phyloP scores from a whole-genome alignment of 2,329 filamentous ascomycete genomes.

The Colletotrichum sp. region DNA sequence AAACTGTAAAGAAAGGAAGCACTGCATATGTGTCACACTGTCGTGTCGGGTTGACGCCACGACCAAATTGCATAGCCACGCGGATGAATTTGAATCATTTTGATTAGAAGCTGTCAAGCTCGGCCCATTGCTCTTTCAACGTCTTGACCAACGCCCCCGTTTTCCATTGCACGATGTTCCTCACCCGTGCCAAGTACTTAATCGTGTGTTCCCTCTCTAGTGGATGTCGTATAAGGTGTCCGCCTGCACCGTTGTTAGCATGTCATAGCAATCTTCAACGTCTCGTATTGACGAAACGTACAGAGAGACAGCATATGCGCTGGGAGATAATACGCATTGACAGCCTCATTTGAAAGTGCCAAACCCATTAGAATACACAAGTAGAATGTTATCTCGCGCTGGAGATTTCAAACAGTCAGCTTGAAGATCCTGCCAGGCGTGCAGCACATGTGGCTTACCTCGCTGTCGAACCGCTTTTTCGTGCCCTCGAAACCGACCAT shows the following conservation, averaged over 20 bases:
- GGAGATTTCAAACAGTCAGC: neutral
- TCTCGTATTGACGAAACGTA: neutral
- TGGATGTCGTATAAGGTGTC: slow-evolving; percentile 7
- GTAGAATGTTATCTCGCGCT: slow-evolving; percentile 6
- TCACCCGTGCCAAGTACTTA: slow-evolving; percentile 19
- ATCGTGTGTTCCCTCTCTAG: slow-evolving; percentile 23
- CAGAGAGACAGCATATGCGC: slow-evolving; percentile 26
- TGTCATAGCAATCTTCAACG: fast-evolving
- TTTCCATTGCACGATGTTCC: slow-evolving; percentile 13
- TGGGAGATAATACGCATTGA: slow-evolving; percentile 25
- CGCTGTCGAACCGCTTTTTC: neutral
- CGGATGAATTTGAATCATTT: neutral
- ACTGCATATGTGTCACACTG: neutral
- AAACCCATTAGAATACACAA: slow-evolving; percentile 24
- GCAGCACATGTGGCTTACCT: neutral
- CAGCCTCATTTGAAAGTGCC: slow-evolving; percentile 24
- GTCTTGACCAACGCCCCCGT: neutral
- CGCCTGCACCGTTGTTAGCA: neutral
- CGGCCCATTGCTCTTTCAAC: slow-evolving; percentile 21
- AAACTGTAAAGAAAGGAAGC: neutral
- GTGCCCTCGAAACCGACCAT: slow-evolving; percentile 10
- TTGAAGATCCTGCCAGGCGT: fast-evolving
- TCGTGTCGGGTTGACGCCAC: neutral
- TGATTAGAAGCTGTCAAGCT: slow-evolving; percentile 11
- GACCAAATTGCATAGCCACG: neutral